Conservation (phyloP, 306 rosid species). For the Lagenaria siceraria region DNA sequence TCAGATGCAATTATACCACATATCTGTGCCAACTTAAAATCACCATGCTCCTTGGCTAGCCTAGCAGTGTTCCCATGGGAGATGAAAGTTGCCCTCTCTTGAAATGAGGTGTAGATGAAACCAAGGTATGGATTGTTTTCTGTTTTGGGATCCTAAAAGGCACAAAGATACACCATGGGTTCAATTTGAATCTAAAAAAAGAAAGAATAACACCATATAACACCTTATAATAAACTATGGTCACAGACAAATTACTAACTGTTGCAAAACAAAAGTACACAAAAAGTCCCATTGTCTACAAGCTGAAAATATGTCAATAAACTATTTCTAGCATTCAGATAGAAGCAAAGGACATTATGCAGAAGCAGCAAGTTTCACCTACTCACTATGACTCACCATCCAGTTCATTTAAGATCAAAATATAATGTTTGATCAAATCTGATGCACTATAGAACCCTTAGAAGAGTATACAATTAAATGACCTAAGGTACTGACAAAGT, state of each 20-base stretch:
- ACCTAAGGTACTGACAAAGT: not conserved
- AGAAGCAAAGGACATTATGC: not conserved
- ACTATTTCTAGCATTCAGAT: not conserved
- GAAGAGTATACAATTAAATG: not conserved
- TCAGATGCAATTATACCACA: constrained; percentile 44
- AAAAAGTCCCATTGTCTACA: not conserved
- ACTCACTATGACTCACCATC: not conserved
- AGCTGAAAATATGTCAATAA: not conserved
- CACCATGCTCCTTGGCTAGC: constrained; percentile 43
- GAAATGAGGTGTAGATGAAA: constrained; percentile 48
- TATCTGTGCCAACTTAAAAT: constrained; percentile 38
- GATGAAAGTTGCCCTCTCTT: constrained; percentile 51
- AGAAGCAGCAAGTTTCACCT: not conserved
- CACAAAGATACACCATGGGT: not conserved
- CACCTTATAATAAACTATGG: not conserved
- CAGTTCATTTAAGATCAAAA: not conserved
- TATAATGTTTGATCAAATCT: not conserved
- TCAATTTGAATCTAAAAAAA: not conserved
- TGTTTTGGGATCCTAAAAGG: constrained; percentile 35
- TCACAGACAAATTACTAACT: not conserved
- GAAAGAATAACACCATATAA: not conserved
- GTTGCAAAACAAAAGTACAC: not conserved
- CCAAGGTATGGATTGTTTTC: constrained; percentile 47
- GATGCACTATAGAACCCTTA: not conserved
- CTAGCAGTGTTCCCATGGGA: constrained; percentile 53